These are phyloP conservation scores for Nannochloris sp. DNA, from an alignment of 139 green algal genomes.

Conservation along the genomic window DNA sequence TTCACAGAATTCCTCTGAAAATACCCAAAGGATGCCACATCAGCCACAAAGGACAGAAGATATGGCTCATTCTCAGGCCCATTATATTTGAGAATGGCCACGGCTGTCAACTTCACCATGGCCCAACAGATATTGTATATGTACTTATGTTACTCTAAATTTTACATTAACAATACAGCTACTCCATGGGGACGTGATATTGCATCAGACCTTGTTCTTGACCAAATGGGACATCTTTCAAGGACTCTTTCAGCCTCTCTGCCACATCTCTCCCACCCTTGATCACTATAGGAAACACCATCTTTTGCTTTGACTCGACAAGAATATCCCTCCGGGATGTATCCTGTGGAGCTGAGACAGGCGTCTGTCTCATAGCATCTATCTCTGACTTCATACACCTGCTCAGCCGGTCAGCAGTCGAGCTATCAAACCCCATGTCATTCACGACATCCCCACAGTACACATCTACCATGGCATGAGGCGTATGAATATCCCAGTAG, in stretches of 20 bases:
- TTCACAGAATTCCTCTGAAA: slow-evolving; percentile 77
- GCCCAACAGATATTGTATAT: background rate
- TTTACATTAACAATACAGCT: background rate
- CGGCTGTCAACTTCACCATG: slow-evolving; percentile 49
- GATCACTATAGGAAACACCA: too few species aligned
- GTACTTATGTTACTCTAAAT: background rate
- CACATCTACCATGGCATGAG: background rate
- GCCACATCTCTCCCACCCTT: background rate
- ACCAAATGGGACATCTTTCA: background rate
- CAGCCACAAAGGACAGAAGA: slow-evolving; percentile 66
- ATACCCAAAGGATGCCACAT: slow-evolving; percentile 90
- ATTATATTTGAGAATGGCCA: slow-evolving; percentile 63
- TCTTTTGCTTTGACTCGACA: too few species aligned
- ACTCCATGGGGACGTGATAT: background rate
- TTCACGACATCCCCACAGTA: background rate
- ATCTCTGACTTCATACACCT: too few species aligned
- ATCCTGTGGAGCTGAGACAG: too few species aligned
- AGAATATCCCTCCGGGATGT: too few species aligned
- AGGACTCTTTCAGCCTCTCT: background rate
- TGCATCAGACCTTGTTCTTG: background rate
- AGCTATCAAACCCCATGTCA: background rate
- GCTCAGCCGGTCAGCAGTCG: too few species aligned
- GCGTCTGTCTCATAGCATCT: too few species aligned
- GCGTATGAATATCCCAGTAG: slow-evolving; percentile 5
- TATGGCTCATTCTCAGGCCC: slow-evolving; percentile 51